Conservation (phyloP, 441 rosid genomes). For the Arabidopsis hybrid region DNA sequence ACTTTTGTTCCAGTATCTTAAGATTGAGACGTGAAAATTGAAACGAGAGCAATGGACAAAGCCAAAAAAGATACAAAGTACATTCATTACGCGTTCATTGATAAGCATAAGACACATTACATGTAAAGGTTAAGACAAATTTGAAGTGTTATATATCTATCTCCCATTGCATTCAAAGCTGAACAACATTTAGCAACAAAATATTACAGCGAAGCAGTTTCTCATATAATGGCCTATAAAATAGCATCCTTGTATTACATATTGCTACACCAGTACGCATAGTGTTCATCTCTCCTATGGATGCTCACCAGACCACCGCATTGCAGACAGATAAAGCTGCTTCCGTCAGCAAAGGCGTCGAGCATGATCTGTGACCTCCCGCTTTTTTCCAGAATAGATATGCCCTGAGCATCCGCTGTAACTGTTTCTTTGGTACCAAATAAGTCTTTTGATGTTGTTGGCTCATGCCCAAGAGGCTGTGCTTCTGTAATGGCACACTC, state of each 20-base stretch:
- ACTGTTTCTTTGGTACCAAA: constrained; percentile 39
- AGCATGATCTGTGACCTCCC: constrained; percentile 82
- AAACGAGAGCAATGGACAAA: neutral
- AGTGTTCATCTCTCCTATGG: constrained; percentile 88
- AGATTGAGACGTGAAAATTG: neutral
- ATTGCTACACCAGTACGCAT: constrained; percentile 84
- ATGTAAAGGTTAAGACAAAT: constrained; percentile 9
- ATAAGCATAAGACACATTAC: constrained; percentile 11
- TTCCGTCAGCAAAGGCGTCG: constrained; percentile 92
- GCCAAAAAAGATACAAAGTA: neutral
- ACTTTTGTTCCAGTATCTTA: constrained; percentile 7
- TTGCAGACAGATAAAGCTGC: constrained; percentile 88
- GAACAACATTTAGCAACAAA: constrained; percentile 14
- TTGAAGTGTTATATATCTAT: neutral
- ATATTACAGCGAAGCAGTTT: constrained; percentile 18
- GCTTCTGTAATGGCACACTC: constrained; percentile 93
- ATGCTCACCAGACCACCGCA: constrained; percentile 95
- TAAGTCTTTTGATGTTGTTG: constrained; percentile 32
- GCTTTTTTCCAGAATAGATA: constrained; percentile 79
- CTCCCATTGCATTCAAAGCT: constrained; percentile 7
- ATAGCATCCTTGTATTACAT: constrained; percentile 42
- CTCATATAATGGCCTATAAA: constrained; percentile 4
- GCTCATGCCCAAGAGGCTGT: constrained; percentile 57
- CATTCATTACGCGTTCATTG: constrained; percentile 1
- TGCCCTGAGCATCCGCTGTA: constrained; percentile 51